Conservation (phyloP, 108 stramenopile genomes). For the Aurantiochytrium sp. region DNA sequence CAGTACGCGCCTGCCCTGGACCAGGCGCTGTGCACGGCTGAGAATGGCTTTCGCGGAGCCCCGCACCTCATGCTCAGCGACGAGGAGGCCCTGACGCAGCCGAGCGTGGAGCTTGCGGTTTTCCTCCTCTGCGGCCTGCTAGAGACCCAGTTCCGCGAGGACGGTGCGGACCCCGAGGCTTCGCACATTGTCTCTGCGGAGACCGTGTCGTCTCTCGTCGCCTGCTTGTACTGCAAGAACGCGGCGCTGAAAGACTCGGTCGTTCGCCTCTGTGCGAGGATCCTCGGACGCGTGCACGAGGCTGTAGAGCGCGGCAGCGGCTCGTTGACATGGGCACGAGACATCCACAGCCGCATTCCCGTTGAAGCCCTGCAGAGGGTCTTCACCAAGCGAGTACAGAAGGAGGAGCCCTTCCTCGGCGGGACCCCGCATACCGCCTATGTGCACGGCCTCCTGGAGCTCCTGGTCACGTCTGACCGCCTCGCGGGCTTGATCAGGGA, state of each 20-base stretch:
- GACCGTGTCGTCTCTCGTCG: background rate
- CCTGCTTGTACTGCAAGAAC: background rate
- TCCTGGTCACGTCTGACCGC: background rate
- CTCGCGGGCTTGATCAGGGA: background rate
- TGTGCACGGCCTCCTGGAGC: background rate
- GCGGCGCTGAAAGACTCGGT: background rate
- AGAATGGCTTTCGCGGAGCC: background rate
- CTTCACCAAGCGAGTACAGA: background rate
- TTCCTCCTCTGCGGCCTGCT: background rate
- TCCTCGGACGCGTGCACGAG: background rate
- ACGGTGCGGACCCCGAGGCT: background rate
- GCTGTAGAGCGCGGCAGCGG: background rate
- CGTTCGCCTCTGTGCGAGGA: background rate
- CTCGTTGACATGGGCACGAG: background rate
- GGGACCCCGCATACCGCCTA: background rate
- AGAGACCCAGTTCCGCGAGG: background rate
- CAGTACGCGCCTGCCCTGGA: background rate
- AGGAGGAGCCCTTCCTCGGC: background rate
- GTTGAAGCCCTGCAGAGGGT: background rate
- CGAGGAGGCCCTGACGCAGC: background rate
- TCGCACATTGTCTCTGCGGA: background rate
- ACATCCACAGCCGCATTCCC: background rate
- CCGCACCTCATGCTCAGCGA: background rate
- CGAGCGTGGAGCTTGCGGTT: background rate
- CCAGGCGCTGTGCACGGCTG: background rate